A percentile compares a stretch with the other conserved stretches of the same genome.
phyloP scores from a whole-genome alignment of 1,139 yeast genomes.

The Yamadazyma atmosphaerica region DNA sequence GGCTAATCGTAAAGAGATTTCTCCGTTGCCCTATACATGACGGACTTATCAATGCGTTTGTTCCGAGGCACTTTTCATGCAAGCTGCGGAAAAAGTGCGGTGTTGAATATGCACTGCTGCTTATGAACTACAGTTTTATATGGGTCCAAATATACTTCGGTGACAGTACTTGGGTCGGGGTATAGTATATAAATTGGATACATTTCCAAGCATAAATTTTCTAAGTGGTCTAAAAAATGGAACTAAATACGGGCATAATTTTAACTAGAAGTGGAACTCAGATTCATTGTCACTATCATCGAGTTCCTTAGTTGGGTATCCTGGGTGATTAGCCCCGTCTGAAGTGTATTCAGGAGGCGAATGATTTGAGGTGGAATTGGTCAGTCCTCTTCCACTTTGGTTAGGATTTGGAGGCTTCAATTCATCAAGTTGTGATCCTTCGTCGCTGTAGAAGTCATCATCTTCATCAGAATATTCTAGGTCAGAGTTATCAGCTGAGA shows the following conservation, averaged over 20 bases:
- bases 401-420: not conserved
- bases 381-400: not conserved
- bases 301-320: not conserved
- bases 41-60: too few relatives aligned
- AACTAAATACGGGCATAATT: not conserved
- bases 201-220: too few relatives aligned
- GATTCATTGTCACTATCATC: conserved; percentile 10
- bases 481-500: conserved; percentile 16
- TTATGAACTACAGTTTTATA: too few relatives aligned
- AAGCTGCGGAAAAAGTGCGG: not conserved
- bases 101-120: too few relatives aligned
- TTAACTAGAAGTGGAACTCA: conserved; percentile 12
- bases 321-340: conserved; percentile 4
- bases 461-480: conserved; percentile 11
- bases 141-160: too few relatives aligned
- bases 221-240: too few relatives aligned
- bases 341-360: conserved; percentile 9
- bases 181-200: too few relatives aligned
- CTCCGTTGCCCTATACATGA: too few relatives aligned
- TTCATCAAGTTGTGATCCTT: not conserved
- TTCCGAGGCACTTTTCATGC: not conserved
- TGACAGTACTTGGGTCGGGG: too few relatives aligned
- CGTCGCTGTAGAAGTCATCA: conserved; percentile 2
- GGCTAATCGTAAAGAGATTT: too few relatives aligned
- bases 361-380: not conserved